A percentile compares a stretch with the other conserved stretches of the same genome.
phyloP scores from a whole-genome alignment of 805 yeast genomes.

The Candida easanensis region DNA sequence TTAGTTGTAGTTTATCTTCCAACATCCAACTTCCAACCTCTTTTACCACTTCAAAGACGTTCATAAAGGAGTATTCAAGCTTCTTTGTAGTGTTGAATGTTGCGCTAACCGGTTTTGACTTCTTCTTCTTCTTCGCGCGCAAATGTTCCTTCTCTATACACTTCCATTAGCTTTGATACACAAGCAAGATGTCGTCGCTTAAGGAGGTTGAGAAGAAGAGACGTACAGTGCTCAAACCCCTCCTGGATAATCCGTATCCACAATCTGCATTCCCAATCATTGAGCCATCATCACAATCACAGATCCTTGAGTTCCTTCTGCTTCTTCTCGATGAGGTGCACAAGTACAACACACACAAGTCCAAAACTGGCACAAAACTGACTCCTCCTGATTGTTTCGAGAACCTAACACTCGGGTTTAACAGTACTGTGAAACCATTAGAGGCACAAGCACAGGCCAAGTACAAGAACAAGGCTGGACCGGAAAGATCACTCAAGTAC shows the following conservation, averaged over 20 bases:
- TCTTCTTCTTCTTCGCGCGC: no score
- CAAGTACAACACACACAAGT: conserved; percentile 13
- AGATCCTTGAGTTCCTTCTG: conserved; percentile 36
- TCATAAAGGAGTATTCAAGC: no score
- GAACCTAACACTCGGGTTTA: conserved; percentile 48
- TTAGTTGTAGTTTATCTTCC: no score
- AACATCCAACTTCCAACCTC: no score
- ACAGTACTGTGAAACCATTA: conserved; percentile 47
- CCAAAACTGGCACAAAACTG: conserved; percentile 6
- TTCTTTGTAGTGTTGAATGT: no score
- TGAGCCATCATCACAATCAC: conserved; percentile 36
- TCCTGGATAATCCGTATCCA: conserved; percentile 62
- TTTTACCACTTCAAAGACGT: no score
- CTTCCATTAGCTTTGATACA: not conserved
- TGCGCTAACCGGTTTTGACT: no score
- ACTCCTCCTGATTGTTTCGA: conserved; percentile 16
- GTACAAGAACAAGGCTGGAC: not conserved
- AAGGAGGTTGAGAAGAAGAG: conserved; percentile 36
- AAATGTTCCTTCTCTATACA: no score
- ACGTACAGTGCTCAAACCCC: conserved; percentile 60
- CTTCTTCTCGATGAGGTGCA: conserved; percentile 33
- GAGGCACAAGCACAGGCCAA: conserved; percentile 39
- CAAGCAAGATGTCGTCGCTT: not conserved
- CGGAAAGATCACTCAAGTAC: conserved; percentile 16
- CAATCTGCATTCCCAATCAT: conserved; percentile 43